Conservation (phyloP, 2,329 filamentous ascomycete genomes). For the Simplicillium sp. region DNA sequence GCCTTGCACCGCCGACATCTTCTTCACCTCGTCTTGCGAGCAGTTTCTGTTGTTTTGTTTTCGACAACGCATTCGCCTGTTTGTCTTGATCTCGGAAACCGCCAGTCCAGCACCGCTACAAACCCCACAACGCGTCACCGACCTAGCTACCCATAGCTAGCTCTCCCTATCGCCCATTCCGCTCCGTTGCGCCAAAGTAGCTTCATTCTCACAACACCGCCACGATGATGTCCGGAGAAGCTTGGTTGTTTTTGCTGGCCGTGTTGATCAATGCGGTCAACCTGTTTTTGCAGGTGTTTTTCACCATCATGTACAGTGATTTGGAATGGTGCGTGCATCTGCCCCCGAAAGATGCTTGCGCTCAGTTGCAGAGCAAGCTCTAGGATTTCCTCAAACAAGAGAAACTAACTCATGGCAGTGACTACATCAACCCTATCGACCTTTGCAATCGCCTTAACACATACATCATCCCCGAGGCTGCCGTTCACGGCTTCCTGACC, state of each 20-base stretch:
- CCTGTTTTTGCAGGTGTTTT: conserved; percentile 98
- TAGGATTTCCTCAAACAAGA: neutral
- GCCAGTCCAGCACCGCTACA: no score
- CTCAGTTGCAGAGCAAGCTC: neutral
- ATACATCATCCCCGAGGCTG: conserved; percentile 98
- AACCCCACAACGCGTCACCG: no score
- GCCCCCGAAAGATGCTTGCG: conserved; percentile 5
- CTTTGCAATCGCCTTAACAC: conserved; percentile 99
- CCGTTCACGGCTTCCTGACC: conserved; percentile 92
- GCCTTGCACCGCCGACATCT: no score
- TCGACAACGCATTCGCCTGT: no score
- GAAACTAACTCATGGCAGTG: conserved; percentile 43
- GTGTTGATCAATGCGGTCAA: conserved; percentile 99
- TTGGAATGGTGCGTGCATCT: conserved; percentile 78
- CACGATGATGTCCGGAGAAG: conserved; percentile 80
- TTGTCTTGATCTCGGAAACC: no score
- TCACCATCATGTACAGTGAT: conserved; percentile 99
- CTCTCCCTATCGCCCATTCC: no score
- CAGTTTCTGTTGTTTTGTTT: no score
- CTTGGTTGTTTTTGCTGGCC: conserved; percentile 94
- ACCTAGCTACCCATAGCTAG: no score
- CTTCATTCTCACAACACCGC: conserved; percentile 4
- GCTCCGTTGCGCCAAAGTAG: no score
- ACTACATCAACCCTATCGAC: conserved; percentile 99
- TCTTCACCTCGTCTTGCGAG: no score